Evolutionary conservation across 345 rosid species (phyloP).

Genomic region (Sonneratia caseolaris): DNA sequence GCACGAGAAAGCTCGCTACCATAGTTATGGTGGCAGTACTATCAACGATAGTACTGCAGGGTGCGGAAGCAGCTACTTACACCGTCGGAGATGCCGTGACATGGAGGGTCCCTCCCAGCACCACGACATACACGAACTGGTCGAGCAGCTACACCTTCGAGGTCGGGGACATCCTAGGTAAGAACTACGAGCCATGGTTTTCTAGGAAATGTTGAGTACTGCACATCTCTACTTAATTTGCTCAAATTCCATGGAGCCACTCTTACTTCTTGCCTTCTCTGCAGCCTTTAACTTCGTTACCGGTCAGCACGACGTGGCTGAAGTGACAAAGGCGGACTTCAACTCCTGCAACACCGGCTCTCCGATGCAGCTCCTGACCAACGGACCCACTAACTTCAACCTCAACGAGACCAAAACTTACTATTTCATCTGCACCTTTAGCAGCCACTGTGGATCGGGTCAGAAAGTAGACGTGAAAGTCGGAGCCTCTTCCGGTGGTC

Average conservation of each 20-base stretch:
- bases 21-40: constrained; percentile 11
- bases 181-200: not conserved
- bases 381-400: constrained; percentile 11
- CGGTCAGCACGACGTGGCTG: constrained; percentile 19
- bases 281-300: constrained; percentile 24
- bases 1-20: not conserved
- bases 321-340: constrained; percentile 13
- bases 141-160: constrained; percentile 12
- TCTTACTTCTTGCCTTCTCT: not conserved
- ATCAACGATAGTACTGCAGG: not conserved
- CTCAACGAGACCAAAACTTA: constrained; percentile 2
- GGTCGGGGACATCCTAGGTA: constrained; percentile 29
- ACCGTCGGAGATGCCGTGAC: constrained; percentile 28
- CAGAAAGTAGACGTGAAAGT: constrained; percentile 16
- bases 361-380: constrained; percentile 3
- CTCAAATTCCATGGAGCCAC: no score
- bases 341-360: constrained; percentile 10
- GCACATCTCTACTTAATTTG: no score
- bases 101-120: constrained; percentile 16
- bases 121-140: constrained; percentile 24
- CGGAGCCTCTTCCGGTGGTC: constrained; percentile 3
- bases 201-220: no score
- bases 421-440: constrained; percentile 19
- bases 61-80: constrained; percentile 10
- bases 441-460: constrained; percentile 12